Percentiles rank a stretch among this genome's conserved stretches.
phyloP scores from a whole-genome alignment of 1,284 basidiomycete species.

The Ceratobasidium sp. region DNA sequence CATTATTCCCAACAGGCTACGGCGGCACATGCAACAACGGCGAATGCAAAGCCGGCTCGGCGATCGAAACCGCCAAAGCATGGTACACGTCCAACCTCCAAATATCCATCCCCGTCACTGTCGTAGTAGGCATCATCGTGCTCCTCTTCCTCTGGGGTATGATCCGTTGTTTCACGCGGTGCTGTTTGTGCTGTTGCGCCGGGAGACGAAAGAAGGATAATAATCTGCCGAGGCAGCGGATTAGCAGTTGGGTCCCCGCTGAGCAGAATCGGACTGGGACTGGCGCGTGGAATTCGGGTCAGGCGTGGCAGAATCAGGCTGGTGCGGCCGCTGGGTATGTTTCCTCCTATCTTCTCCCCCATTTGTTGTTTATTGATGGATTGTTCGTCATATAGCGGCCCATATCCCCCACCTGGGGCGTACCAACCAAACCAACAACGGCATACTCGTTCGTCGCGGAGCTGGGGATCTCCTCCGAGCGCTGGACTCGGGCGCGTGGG shows the following conservation, averaged over 20 bases:
- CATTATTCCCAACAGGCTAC: constrained; percentile 64
- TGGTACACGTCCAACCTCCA: constrained; percentile 85
- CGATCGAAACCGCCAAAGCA: constrained; percentile 75
- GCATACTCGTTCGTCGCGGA: constrained; percentile 22
- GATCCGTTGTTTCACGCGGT: constrained; percentile 16
- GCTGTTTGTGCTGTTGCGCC: constrained; percentile 27
- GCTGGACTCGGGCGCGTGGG: not conserved
- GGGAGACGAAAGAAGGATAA: constrained; percentile 11
- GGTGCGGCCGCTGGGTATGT: constrained; percentile 39
- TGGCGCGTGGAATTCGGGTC: constrained; percentile 35
- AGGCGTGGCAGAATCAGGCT: constrained; percentile 34
- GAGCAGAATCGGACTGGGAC: constrained; percentile 1
- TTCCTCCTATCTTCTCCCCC: not conserved
- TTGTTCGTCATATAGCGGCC: constrained; percentile 18
- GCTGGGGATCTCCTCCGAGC: constrained; percentile 31
- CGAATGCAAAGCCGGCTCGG: constrained; percentile 74
- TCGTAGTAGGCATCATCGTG: constrained; percentile 76
- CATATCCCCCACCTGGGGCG: constrained; percentile 19
- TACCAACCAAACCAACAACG: constrained; percentile 41
- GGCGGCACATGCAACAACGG: constrained; percentile 79
- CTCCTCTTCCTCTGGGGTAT: constrained; percentile 65
- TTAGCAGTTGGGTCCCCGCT: constrained; percentile 39
- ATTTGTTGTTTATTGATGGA: not conserved
- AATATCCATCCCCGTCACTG: constrained; percentile 84
- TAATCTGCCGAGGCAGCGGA: constrained; percentile 17